phyloP scores from a whole-genome alignment of 2,329 filamentous ascomycete species.

The Cercospora brassicicola region DNA sequence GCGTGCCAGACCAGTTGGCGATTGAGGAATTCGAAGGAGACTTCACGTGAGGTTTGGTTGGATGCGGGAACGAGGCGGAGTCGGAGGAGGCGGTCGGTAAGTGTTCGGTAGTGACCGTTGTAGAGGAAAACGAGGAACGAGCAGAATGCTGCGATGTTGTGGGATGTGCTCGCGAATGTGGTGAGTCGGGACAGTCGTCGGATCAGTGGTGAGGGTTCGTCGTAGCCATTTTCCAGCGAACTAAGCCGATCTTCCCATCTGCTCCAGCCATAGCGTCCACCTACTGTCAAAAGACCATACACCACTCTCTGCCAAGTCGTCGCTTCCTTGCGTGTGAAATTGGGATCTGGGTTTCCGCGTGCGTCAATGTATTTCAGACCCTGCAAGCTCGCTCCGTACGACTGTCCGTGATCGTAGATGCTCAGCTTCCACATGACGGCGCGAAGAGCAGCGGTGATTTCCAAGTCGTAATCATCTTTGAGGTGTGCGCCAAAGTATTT shows the following conservation, averaged over 20 bases:
- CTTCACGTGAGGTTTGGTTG: slow-evolving; percentile 81
- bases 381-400: slow-evolving; percentile 89
- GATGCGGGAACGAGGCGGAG: slow-evolving; percentile 83
- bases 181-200: slow-evolving; percentile 67
- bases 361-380: slow-evolving; percentile 89
- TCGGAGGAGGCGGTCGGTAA: slow-evolving; percentile 80
- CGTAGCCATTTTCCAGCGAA: slow-evolving; percentile 72
- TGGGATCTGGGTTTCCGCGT: slow-evolving; percentile 44
- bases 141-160: slow-evolving; percentile 76
- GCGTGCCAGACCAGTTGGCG: slow-evolving; percentile 98
- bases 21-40: slow-evolving; percentile 97
- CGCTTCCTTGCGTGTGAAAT: slow-evolving; percentile 59
- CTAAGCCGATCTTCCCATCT: slow-evolving; percentile 89
- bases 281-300: slow-evolving; percentile 82
- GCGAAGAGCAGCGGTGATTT: slow-evolving; percentile 76
- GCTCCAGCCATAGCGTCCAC: slow-evolving; percentile 84
- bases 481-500: slow-evolving; percentile 81
- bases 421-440: slow-evolving; percentile 88
- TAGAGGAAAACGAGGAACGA: slow-evolving; percentile 90
- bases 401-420: slow-evolving; percentile 94
- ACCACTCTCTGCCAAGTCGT: slow-evolving; percentile 78
- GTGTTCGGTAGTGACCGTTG: slow-evolving; percentile 85
- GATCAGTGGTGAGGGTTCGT: slow-evolving; percentile 54
- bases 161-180: slow-evolving; percentile 66
- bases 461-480: slow-evolving; percentile 81